Evolutionary conservation across 495 filamentous ascomycete genomes (phyloP), one percentile per base, ranked within the genome.

Genomic region (Podospora sp.): DNA sequence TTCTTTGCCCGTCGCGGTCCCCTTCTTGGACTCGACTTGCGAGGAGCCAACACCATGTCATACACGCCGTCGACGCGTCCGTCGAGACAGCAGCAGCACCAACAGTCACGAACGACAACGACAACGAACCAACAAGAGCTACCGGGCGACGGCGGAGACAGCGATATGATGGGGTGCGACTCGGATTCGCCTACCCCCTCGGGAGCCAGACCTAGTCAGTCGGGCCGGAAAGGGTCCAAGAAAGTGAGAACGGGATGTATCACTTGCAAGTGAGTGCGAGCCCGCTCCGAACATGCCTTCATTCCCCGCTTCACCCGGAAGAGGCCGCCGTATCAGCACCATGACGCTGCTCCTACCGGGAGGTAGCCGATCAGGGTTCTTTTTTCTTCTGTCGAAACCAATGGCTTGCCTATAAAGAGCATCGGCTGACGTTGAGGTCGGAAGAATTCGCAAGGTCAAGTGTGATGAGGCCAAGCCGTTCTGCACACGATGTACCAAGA

Each of bases 401-500:
- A 33, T 33, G 29, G 4, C 8, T 8, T 3, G 29, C 29, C 29
- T 8, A 33, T 33, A 33, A 33, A 33, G 29, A 33, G 29, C 29
- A 33, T 33, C 29, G 29, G 29, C 29, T 33, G 36, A 18, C 5
- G 58, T 67, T 70, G 46, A 71, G 62, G 58, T 63, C 52, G 58
- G 63, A n/a, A 78, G 76, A 65, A 75, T 77, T 51, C 76, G 76
- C 60, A 76, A 78, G 64, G 78, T 82, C 59, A 82, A 82, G 64
- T 82, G 80, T 60, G 80, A 80, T 50, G 80, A 82, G 63, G 74
- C 69, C 36, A 79, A 78, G 56, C 80, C 80, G 0, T 78, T 73
- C 60, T 82, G 80, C 68, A 75, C 76, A 64, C 75, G 80, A 16
- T 82, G 80, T 73, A 79, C 77, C 33, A 80, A 77, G 63, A 82